Percentiles rank a stretch among this genome's conserved stretches.
Conservation (phyloP, 1,284 basidiomycete genomes). For the Neolentinus lepideus region DNA sequence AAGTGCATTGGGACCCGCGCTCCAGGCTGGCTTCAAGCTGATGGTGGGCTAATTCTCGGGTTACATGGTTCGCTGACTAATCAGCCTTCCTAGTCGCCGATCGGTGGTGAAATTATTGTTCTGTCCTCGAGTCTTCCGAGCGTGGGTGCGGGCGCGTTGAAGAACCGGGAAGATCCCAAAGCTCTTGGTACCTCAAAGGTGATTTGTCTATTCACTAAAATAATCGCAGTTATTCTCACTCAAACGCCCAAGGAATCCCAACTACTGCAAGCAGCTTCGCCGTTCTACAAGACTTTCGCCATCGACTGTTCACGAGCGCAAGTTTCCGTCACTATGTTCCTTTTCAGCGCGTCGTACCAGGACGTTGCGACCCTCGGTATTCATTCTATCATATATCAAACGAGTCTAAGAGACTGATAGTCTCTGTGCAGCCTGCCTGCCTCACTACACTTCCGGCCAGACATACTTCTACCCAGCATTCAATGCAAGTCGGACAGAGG, state of each 20-base stretch:
- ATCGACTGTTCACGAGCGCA: constrained; percentile 98
- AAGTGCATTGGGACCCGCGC: constrained; percentile 91
- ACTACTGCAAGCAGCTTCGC: constrained; percentile 81
- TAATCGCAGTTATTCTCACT: neutral
- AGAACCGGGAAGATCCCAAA: constrained; percentile 96
- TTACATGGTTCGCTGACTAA: constrained; percentile 3
- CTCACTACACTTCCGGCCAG: constrained; percentile 96
- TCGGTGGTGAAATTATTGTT: constrained; percentile 95
- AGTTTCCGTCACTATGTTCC: constrained; percentile 99
- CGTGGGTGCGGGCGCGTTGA: constrained; percentile 86
- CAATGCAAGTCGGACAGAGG: constrained; percentile 90
- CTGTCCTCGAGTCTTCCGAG: constrained; percentile 85
- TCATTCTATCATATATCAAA: constrained; percentile 11
- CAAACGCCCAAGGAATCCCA: constrained; percentile 60
- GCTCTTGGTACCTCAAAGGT: constrained; percentile 93
- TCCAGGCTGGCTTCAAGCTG: constrained; percentile 95
- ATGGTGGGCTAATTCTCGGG: constrained; percentile 46
- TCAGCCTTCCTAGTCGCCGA: constrained; percentile 52
- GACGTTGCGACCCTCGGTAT: constrained; percentile 89
- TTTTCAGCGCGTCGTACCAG: constrained; percentile 90
- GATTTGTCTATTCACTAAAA: neutral
- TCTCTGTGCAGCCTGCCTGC: constrained; percentile 65
- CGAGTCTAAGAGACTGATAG: constrained; percentile 4
- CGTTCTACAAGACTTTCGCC: constrained; percentile 98
- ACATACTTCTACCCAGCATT: constrained; percentile 99